Percentiles rank a stretch among this genome's conserved stretches.
These are phyloP conservation scores for Trichoderma atroviride DNA, from an alignment of 2,329 filamentous ascomycete species.

Conservation along the genomic window DNA sequence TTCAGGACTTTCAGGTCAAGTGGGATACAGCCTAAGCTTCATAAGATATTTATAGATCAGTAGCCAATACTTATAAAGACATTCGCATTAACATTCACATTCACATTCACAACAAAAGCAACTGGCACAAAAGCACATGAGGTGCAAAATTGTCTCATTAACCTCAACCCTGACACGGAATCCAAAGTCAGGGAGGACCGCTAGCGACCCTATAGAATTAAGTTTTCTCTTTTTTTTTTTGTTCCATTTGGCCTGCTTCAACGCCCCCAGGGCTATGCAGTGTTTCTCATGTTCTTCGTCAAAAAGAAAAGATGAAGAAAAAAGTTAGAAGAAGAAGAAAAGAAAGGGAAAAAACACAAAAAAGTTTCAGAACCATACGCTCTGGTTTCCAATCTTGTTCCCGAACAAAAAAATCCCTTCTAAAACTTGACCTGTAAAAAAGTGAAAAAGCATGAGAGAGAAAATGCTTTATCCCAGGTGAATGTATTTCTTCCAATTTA, in stretches of 20 bases:
- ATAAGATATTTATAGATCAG: background rate
- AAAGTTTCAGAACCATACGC: slow-evolving; percentile 2
- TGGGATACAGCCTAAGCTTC: slow-evolving; percentile 37
- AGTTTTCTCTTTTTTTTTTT: slow-evolving; percentile 26
- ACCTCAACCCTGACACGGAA: slow-evolving; percentile 41
- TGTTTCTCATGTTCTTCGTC: slow-evolving; percentile 28
- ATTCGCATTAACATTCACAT: background rate
- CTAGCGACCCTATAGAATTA: slow-evolving; percentile 38
- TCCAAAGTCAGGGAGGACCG: slow-evolving; percentile 42
- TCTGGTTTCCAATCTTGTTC: slow-evolving; percentile 24
- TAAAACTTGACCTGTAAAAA: background rate
- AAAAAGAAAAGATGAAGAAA: slow-evolving; percentile 27
- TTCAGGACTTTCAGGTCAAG: slow-evolving; percentile 59
- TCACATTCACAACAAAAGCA: background rate
- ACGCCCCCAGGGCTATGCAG: slow-evolving; percentile 29
- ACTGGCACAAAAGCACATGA: slow-evolving; percentile 32
- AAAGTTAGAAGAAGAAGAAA: slow-evolving; percentile 21
- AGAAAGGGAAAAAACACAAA: slow-evolving; percentile 19
- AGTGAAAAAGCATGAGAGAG: background rate
- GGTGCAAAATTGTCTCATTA: slow-evolving; percentile 44
- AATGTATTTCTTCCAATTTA: slow-evolving; percentile 2
- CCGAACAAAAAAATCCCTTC: background rate
- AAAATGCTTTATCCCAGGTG: slow-evolving; percentile 4
- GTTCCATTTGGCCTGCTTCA: slow-evolving; percentile 13
- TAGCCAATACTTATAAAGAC: background rate